phyloP scores from a whole-genome alignment of 768 basidiomycete genomes.

The Russula griseocarnosa region DNA sequence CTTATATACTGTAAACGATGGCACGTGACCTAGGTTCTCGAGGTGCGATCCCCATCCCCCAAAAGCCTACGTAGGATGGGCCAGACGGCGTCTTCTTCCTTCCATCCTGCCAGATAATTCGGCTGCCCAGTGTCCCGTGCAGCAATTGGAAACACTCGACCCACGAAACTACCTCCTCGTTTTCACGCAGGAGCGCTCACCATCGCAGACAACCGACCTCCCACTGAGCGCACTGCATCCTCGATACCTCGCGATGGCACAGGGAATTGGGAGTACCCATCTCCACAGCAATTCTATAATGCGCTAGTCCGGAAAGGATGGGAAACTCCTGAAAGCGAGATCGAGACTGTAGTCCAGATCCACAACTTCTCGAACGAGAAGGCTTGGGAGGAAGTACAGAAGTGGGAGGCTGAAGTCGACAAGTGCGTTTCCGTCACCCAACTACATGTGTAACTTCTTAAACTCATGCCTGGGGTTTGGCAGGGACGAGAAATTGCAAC shows the following conservation, averaged over 20 bases:
- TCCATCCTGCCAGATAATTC: too few species aligned
- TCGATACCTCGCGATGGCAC: slow-evolving; percentile 73
- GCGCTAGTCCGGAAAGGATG: slow-evolving; percentile 93
- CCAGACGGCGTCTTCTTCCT: too few species aligned
- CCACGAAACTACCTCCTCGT: slow-evolving; percentile 83
- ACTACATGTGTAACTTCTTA: neutral
- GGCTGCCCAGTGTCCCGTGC: slow-evolving; percentile 57
- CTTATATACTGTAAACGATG: too few species aligned
- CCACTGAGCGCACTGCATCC: slow-evolving; percentile 70
- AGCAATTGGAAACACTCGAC: slow-evolving; percentile 58
- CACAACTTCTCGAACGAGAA: slow-evolving; percentile 97
- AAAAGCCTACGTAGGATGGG: too few species aligned
- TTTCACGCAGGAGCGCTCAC: slow-evolving; percentile 66
- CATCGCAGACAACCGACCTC: slow-evolving; percentile 51
- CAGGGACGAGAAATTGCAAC: slow-evolving; percentile 65
- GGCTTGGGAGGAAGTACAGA: slow-evolving; percentile 91
- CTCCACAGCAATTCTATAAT: slow-evolving; percentile 97
- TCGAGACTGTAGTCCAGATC: slow-evolving; percentile 96
- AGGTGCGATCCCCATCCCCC: too few species aligned
- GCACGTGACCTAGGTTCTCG: too few species aligned
- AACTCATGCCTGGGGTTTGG: slow-evolving; percentile 4
- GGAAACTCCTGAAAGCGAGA: slow-evolving; percentile 94
- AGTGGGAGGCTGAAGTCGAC: slow-evolving; percentile 77
- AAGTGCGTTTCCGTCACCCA: slow-evolving; percentile 43
- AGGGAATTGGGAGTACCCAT: slow-evolving; percentile 88